Conservation (phyloP, 768 basidiomycete genomes). For the Kwoniella europaea region DNA sequence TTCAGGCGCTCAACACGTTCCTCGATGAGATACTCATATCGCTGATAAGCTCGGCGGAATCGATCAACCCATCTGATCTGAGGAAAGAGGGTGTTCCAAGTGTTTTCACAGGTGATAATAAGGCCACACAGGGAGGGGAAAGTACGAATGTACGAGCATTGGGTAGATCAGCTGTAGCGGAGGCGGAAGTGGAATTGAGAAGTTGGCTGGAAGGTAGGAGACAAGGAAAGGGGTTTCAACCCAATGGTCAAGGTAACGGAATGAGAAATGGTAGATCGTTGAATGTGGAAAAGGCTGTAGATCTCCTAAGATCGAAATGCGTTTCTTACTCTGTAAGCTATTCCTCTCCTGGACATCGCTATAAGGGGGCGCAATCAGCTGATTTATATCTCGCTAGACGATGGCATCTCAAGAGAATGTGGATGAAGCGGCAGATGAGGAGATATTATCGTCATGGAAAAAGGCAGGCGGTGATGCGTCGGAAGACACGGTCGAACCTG, state of each 20-base stretch:
- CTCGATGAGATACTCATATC: slow-evolving; percentile 53
- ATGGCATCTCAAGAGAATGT: slow-evolving; percentile 87
- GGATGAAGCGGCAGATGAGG: slow-evolving; percentile 78
- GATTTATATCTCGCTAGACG: slow-evolving; percentile 64
- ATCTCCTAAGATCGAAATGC: slow-evolving; percentile 68
- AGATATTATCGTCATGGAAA: slow-evolving; percentile 67
- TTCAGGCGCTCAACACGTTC: slow-evolving; percentile 61
- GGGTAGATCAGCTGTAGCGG: slow-evolving; percentile 87
- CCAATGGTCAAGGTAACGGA: slow-evolving; percentile 40
- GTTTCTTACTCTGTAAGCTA: slow-evolving; percentile 50
- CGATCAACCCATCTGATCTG: slow-evolving; percentile 50
- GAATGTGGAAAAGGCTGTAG: slow-evolving; percentile 61
- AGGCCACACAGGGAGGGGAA: slow-evolving; percentile 20
- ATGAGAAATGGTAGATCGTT: slow-evolving; percentile 39
- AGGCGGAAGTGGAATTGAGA: slow-evolving; percentile 89
- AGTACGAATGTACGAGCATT: slow-evolving; percentile 61
- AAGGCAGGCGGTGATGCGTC: slow-evolving; percentile 67
- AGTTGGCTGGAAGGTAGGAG: slow-evolving; percentile 76
- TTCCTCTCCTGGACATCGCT: neutral
- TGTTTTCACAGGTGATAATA: slow-evolving; percentile 48
- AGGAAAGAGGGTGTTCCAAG: slow-evolving; percentile 42
- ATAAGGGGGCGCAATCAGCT: slow-evolving; percentile 65
- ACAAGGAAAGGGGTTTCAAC: slow-evolving; percentile 31
- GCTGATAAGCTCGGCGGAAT: slow-evolving; percentile 39
- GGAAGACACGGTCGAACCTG: slow-evolving; percentile 71